A percentile compares a stretch with the other conserved stretches of the same genome.
These are phyloP conservation scores for Trichosanthes cucumerina DNA, from an alignment of 306 rosid genomes.

Conservation along the genomic window DNA sequence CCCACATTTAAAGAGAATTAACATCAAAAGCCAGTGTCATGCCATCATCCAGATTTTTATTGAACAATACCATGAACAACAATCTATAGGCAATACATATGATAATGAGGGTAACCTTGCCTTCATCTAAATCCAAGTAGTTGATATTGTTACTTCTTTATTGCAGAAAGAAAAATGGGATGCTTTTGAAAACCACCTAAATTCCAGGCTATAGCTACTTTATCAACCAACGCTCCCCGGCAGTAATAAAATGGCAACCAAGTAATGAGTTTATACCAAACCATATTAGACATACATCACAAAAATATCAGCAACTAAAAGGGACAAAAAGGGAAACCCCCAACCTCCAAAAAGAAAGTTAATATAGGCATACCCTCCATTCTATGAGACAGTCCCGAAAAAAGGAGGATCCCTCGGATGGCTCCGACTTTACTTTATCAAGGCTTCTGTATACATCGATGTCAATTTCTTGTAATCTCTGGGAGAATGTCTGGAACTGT, in stretches of 20 bases:
- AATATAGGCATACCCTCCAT: slow-evolving; percentile 59
- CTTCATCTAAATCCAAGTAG: not conserved
- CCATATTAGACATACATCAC: not conserved
- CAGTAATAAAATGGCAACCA: not conserved
- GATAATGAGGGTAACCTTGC: not conserved
- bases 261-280: not conserved
- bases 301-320: not conserved
- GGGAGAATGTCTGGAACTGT: slow-evolving; percentile 62
- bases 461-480: slow-evolving; percentile 58
- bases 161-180: not conserved
- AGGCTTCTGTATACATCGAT: slow-evolving; percentile 64
- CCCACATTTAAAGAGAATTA: not conserved
- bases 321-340: not conserved
- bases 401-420: slow-evolving; percentile 72
- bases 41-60: not conserved
- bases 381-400: slow-evolving; percentile 75
- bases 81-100: not conserved
- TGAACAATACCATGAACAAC: not conserved
- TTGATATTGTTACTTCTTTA: not conserved
- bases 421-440: slow-evolving; percentile 50
- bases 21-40: not conserved
- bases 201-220: not conserved
- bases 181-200: not conserved
- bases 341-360: not conserved
- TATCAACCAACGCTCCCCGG: not conserved